phyloP scores from a whole-genome alignment of 2,329 filamentous ascomycete genomes.

The Catunica adiposa region DNA sequence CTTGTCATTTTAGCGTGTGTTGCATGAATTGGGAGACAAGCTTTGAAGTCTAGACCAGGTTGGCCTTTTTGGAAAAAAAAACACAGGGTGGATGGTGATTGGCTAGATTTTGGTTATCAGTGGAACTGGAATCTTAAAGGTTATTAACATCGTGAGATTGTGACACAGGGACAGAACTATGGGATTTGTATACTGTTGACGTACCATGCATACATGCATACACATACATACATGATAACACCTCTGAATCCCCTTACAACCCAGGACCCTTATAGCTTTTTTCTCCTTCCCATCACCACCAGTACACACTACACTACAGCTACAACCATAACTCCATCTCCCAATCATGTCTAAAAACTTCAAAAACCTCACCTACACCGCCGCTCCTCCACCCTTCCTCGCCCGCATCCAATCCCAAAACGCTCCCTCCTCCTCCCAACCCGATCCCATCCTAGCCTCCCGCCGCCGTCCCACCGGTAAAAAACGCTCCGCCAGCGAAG shows the following conservation, averaged over 20 bases:
- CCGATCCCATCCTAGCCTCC: constrained; percentile 36
- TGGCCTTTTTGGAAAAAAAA: not conserved
- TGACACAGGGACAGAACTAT: too few species aligned
- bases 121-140: too few species aligned
- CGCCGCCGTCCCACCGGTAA: constrained; percentile 31
- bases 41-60: not conserved
- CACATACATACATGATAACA: too few species aligned
- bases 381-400: constrained; percentile 43
- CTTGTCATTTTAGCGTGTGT: too few species aligned
- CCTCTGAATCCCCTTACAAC: too few species aligned
- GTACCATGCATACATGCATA: too few species aligned
- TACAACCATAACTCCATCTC: constrained; percentile 10
- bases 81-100: too few species aligned
- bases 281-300: not conserved
- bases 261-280: not conserved
- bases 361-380: constrained; percentile 53
- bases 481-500: constrained; percentile 44
- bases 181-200: too few species aligned
- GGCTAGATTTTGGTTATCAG: too few species aligned
- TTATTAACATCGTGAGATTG: too few species aligned
- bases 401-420: constrained; percentile 37
- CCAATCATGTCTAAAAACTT: constrained; percentile 39
- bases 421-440: constrained; percentile 26
- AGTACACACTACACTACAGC: not conserved
- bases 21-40: too few species aligned